Evolutionary conservation across 108 stramenopile genomes (phyloP).

Genomic region (Skeletonema potamos): DNA sequence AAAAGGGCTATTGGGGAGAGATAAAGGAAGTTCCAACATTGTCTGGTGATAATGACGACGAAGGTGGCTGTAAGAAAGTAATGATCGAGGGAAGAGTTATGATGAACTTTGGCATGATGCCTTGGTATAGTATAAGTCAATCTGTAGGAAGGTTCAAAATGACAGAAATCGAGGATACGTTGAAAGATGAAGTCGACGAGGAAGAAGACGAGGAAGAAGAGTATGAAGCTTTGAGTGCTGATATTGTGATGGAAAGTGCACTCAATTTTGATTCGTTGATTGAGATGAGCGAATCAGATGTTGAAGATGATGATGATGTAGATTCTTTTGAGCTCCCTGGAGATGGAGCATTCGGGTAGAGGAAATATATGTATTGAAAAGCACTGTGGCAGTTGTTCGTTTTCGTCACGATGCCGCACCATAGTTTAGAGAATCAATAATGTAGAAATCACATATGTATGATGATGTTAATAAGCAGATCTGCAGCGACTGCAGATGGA

Average conservation of each 20-base stretch:
- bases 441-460: too few species aligned
- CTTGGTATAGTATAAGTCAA: too few species aligned
- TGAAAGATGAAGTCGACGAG: constrained; percentile 57
- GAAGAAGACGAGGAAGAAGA: constrained; percentile 54
- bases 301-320: constrained; percentile 1
- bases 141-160: constrained; percentile 75
- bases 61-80: constrained; percentile 23
- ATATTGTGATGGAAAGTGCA: constrained; percentile 19
- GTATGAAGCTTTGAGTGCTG: constrained; percentile 26
- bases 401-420: too few species aligned
- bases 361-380: background rate
- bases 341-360: constrained; percentile 38
- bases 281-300: constrained; percentile 3
- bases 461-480: too few species aligned
- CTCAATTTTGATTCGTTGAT: constrained; percentile 19
- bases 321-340: constrained; percentile 25
- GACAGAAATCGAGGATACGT: constrained; percentile 54
- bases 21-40: constrained; percentile 51
- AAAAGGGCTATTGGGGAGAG: constrained; percentile 75
- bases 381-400: too few species aligned
- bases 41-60: constrained; percentile 9
- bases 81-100: constrained; percentile 68
- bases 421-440: too few species aligned
- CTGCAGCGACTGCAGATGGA: too few species aligned
- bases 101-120: constrained; percentile 71